Base-by-base conservation (phyloP, 768 basidiomycete species). In the Kwoniella botswanensis region DNA sequence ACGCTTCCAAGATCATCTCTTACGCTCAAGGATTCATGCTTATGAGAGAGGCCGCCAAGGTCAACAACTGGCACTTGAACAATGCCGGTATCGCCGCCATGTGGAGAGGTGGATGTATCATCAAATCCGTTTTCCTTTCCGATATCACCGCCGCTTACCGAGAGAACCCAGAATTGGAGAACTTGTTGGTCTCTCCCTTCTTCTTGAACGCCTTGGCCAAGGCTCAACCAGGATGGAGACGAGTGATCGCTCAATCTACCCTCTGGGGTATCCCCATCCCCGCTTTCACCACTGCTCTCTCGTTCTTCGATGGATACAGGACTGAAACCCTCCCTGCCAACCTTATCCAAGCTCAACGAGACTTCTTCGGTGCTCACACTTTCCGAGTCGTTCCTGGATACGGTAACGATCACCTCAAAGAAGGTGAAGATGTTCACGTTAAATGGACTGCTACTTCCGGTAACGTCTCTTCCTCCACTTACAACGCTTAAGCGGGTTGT, bases 31-130 rank as follows among this genome's bases (percentile, higher is more conserved):
- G 97, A 75, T 99, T 98, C 88, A 96, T 99, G 90, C 89, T 99
- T 81, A 97, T 99, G 94, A 88, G 97, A 75, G 92, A 98, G 86
- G 95, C 94, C 61, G 97, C 95, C 55, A 93, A 93, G 85, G 94
- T 97, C 88, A 84, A 85, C 83, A 75, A 76, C 74, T 99, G 96
- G 96, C 89, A 92, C 84, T 87, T 99, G 84, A 98, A 98, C 88
- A 96, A 96, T 83, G 91, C 94, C 78, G 95, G 94, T 71, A 98
- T 99, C 82, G 97, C 97, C 43, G 89, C 88, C 77, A 99, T 99
- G 94, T 99, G 97, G 97, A 93, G 96, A 80, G 97, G 97, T 76
- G 97, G 97, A 76, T 98, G 96, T 85, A 99, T 99, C 85, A 98
- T 99, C 88, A 96, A 96, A 74, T 74, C 73, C 26, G 80, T 82